Evolutionary conservation across 768 basidiomycete species (phyloP).

Genomic region (Chalciporus chontae): DNA sequence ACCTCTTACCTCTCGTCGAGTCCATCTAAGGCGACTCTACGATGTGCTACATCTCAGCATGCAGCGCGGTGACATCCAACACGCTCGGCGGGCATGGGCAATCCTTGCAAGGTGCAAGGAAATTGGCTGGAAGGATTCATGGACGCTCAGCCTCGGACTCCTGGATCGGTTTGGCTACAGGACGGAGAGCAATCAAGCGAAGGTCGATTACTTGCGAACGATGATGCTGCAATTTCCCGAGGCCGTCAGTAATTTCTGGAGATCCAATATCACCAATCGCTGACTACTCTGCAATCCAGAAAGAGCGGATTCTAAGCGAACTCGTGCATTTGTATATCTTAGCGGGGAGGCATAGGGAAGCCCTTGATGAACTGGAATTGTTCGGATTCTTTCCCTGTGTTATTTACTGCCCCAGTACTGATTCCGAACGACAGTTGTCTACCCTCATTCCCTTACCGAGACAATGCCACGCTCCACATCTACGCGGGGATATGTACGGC

Average conservation of each 20-base stretch:
- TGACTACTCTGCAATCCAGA: conserved; percentile 41
- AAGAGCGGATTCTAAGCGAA: conserved; percentile 72
- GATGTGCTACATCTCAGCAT: conserved; percentile 72
- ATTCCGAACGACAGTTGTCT: conserved; percentile 55
- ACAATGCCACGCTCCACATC: conserved; percentile 73
- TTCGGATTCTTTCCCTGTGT: conserved; percentile 34
- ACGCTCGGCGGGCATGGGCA: conserved; percentile 69
- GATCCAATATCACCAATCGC: conserved; percentile 4
- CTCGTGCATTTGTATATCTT: conserved; percentile 65
- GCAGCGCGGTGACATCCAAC: conserved; percentile 58
- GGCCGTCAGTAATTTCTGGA: conserved; percentile 44
- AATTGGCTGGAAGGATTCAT: conserved; percentile 68
- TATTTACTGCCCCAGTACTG: not conserved
- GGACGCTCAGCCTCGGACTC: conserved; percentile 63
- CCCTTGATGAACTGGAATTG: conserved; percentile 85
- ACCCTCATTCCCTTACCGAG: conserved; percentile 83
- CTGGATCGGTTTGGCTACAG: conserved; percentile 36
- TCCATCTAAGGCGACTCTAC: conserved; percentile 70
- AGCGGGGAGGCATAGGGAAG: conserved; percentile 56
- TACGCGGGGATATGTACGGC: conserved; percentile 79
- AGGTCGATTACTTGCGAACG: conserved; percentile 57
- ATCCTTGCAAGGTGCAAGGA: conserved; percentile 77
- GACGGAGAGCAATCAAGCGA: conserved; percentile 30
- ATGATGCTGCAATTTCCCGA: conserved; percentile 71
- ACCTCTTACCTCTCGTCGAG: conserved; percentile 55